A percentile compares a stretch with the other conserved stretches of the same genome.
These are phyloP conservation scores for Phytophthora pinifolia DNA, from an alignment of 352 stramenopile species.

Conservation along the genomic window DNA sequence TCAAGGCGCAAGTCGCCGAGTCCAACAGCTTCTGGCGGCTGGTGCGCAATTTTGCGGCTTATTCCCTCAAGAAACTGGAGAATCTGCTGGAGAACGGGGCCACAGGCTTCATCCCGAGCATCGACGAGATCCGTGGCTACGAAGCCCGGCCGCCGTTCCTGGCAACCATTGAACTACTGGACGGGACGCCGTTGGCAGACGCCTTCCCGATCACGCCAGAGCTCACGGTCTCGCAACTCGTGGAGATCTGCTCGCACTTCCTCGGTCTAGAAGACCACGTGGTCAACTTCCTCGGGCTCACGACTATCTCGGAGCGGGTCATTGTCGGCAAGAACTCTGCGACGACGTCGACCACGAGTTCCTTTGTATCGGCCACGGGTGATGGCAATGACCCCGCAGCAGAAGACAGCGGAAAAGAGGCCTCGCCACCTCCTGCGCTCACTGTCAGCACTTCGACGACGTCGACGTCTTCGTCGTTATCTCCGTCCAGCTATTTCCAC, in stretches of 20 bases:
- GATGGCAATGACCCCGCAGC: slow-evolving; percentile 31
- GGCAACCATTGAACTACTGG: slow-evolving; percentile 92
- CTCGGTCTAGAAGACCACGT: slow-evolving; percentile 89
- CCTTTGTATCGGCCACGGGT: slow-evolving; percentile 34
- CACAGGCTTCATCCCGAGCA: slow-evolving; percentile 93
- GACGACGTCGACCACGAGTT: slow-evolving; percentile 26
- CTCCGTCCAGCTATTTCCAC: slow-evolving; percentile 68
- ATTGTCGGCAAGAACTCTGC: slow-evolving; percentile 24
- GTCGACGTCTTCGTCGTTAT: slow-evolving; percentile 35
- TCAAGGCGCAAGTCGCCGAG: slow-evolving; percentile 76
- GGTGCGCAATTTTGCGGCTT: slow-evolving; percentile 89
- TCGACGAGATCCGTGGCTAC: slow-evolving; percentile 93
- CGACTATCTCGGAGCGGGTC: slow-evolving; percentile 53
- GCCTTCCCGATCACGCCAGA: slow-evolving; percentile 93
- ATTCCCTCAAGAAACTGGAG: slow-evolving; percentile 91
- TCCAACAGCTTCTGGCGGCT: slow-evolving; percentile 77
- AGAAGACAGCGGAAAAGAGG: slow-evolving; percentile 21
- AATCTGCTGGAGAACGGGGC: slow-evolving; percentile 85
- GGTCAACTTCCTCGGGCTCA: slow-evolving; percentile 72
- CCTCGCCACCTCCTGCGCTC: slow-evolving; percentile 18
- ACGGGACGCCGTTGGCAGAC: slow-evolving; percentile 90
- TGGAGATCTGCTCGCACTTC: slow-evolving; percentile 93
- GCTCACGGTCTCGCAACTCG: slow-evolving; percentile 87
- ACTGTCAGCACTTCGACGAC: slow-evolving; percentile 29
- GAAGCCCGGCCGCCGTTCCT: slow-evolving; percentile 93